A percentile compares a stretch with the other conserved stretches of the same genome.
Evolutionary conservation across 202 grass and related monocot genomes (phyloP).

Genomic region (Cymbopogon flexuosus): DNA sequence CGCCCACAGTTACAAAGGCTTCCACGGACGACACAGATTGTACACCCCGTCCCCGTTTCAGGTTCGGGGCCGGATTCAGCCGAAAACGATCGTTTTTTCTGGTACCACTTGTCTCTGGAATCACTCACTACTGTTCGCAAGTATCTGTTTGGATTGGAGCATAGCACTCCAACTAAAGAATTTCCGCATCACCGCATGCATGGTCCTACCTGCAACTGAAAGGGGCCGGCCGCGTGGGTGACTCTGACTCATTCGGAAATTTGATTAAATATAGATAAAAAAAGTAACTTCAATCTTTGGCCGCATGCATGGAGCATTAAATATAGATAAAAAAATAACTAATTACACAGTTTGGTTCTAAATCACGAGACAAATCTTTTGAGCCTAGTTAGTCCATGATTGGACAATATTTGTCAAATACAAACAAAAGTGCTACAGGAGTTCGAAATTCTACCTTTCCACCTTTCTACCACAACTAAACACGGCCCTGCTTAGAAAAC

Average conservation of each 20-base stretch:
- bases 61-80: background rate
- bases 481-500: constrained; percentile 20
- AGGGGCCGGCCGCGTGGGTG: constrained; percentile 12
- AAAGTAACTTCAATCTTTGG: too few relatives aligned
- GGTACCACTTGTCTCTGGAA: background rate
- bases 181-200: too few relatives aligned
- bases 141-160: background rate
- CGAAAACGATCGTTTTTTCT: background rate
- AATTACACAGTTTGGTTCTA: too few relatives aligned
- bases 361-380: too few relatives aligned
- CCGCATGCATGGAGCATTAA: too few relatives aligned
- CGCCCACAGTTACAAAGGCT: background rate
- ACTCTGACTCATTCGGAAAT: constrained; percentile 27
- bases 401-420: too few relatives aligned
- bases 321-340: too few relatives aligned
- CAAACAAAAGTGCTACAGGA: too few relatives aligned
- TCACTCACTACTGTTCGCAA: background rate
- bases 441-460: too few relatives aligned
- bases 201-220: background rate
- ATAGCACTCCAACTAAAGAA: background rate
- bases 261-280: too few relatives aligned
- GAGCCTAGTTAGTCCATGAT: too few relatives aligned
- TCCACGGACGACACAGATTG: background rate
- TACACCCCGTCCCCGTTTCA: background rate
- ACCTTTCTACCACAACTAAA: too few relatives aligned